phyloP scores from a whole-genome alignment of 768 basidiomycete genomes.

The Clitopilus passeckerianus region DNA sequence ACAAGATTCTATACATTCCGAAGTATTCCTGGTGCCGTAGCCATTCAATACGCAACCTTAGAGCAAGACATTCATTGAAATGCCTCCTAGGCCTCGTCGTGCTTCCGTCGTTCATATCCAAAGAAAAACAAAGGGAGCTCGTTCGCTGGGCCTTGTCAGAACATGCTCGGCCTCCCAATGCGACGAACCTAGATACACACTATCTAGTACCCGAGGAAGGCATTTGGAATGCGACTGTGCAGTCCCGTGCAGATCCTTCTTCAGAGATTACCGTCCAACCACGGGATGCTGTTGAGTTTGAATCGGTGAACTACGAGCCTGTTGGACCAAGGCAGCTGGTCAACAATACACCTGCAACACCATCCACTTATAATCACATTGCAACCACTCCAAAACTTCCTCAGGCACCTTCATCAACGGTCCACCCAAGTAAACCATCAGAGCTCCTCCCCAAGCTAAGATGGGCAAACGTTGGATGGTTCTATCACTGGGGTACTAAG shows the following conservation, averaged over 20 bases:
- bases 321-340: conserved; percentile 64
- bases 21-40: conserved; percentile 48
- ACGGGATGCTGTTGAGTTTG: conserved; percentile 28
- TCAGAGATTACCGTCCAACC: conserved; percentile 37
- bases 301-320: conserved; percentile 13
- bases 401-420: conserved; percentile 59
- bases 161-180: conserved; percentile 77
- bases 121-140: conserved; percentile 59
- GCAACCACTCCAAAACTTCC: conserved; percentile 54
- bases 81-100: conserved; percentile 69
- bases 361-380: conserved; percentile 48
- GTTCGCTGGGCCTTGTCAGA: conserved; percentile 68
- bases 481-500: conserved; percentile 96
- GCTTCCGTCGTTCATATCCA: conserved; percentile 68
- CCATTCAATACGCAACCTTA: background rate
- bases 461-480: conserved; percentile 97
- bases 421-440: conserved; percentile 42
- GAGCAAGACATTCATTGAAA: background rate
- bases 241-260: conserved; percentile 22
- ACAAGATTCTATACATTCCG: conserved; percentile 43
- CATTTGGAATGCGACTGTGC: conserved; percentile 66
- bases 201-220: conserved; percentile 72
- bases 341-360: conserved; percentile 65
- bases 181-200: conserved; percentile 87
- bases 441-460: conserved; percentile 72